These are phyloP conservation scores for Isatis tinctoria DNA, from an alignment of 345 rosid species.

Conservation along the genomic window DNA sequence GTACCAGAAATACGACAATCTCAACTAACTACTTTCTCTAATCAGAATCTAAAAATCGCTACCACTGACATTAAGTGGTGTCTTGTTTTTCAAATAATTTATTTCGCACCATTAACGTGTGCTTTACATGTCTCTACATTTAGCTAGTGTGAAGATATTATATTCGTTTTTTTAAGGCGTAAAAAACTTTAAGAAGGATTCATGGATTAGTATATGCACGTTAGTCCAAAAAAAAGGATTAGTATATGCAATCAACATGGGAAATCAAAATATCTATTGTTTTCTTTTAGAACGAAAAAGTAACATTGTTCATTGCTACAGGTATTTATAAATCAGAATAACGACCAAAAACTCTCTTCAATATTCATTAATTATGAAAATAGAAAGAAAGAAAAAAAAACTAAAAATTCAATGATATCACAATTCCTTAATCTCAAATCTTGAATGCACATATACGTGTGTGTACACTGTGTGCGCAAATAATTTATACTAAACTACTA, in stretches of 20 bases:
- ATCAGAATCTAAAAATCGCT: slow-evolving; percentile 2
- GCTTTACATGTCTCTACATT: neutral
- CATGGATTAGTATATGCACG: neutral
- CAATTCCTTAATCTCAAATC: neutral
- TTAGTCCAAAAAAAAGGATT: too few species aligned
- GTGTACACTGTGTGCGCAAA: neutral
- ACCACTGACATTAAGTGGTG: neutral
- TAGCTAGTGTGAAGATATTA: neutral
- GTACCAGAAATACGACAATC: slow-evolving; percentile 1
- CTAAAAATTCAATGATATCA: neutral
- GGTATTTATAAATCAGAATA: neutral
- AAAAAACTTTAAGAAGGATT: neutral
- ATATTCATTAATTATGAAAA: neutral
- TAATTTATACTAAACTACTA: neutral
- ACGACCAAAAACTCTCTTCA: neutral
- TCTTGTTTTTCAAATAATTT: neutral
- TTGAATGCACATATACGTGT: neutral
- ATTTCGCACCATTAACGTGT: neutral
- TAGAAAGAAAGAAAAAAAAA: neutral
- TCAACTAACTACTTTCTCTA: neutral
- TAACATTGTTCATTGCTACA: too few species aligned
- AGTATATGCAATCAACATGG: neutral
- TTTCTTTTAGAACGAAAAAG: too few species aligned
- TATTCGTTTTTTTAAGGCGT: neutral
- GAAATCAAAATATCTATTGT: neutral